Percentiles rank a stretch among this genome's conserved stretches.
These are phyloP conservation scores for Macrolepiota dolichaula DNA, from an alignment of 768 basidiomycete genomes.

Conservation along the genomic window DNA sequence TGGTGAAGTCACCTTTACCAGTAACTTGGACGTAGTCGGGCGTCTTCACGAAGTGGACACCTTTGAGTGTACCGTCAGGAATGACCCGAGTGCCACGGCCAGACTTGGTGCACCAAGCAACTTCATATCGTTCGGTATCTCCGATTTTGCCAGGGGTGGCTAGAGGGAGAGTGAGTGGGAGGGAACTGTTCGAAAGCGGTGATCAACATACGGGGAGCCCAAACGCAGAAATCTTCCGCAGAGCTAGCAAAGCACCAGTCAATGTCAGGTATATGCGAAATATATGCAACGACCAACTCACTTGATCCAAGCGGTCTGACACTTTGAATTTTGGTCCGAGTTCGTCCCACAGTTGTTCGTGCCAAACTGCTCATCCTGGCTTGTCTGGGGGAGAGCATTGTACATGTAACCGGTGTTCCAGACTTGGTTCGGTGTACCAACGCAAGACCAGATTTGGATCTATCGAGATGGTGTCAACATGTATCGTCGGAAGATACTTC, in stretches of 20 bases:
- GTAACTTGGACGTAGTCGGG: slow-evolving; percentile 45
- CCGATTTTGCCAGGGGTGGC: slow-evolving; percentile 51
- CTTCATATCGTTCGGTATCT: slow-evolving; percentile 63
- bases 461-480: slow-evolving; percentile 14
- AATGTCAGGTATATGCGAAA: slow-evolving; percentile 18
- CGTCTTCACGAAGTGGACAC: slow-evolving; percentile 68
- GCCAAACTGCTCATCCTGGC: slow-evolving; percentile 60
- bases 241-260: slow-evolving; percentile 33
- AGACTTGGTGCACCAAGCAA: slow-evolving; percentile 75
- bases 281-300: slow-evolving; percentile 22
- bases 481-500: not conserved
- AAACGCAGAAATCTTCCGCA: slow-evolving; percentile 67
- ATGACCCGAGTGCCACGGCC: slow-evolving; percentile 74
- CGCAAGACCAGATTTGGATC: slow-evolving; percentile 48
- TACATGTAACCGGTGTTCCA: slow-evolving; percentile 50
- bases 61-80: slow-evolving; percentile 59
- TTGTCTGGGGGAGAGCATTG: slow-evolving; percentile 38
- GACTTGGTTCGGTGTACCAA: slow-evolving; percentile 43
- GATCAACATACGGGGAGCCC: slow-evolving; percentile 49
- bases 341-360: slow-evolving; percentile 65
- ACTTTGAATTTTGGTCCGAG: slow-evolving; percentile 55
- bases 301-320: slow-evolving; percentile 72
- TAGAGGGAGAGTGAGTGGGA: slow-evolving; percentile 5
- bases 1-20: too few relatives aligned
- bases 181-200: not conserved